Evolutionary conservation across 257 asterid genomes (phyloP), one percentile per base, ranked within the genome.

Genomic region (Gentiana straminea): DNA sequence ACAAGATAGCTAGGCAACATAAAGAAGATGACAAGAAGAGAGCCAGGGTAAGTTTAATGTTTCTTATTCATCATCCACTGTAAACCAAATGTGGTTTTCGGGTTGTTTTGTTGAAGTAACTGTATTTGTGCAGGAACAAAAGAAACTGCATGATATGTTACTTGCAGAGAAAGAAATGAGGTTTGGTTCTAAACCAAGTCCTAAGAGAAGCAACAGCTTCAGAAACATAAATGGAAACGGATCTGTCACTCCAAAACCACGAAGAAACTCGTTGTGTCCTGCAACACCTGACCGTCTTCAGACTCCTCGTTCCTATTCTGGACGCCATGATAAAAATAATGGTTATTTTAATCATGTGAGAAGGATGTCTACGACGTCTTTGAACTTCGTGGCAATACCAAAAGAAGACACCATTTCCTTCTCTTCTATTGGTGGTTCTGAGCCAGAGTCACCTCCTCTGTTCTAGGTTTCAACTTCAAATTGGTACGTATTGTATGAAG

Each of bases 101-200:
- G 46, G 6, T 41, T 41, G 44, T 39, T 7, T 41, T 41, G 8
- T 10, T 41, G 46, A 4, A 41, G 2, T 41, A 4, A 51, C 58
- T 58, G n/a, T 46, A 35, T n/a, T 7, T 59, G 41, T 51, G 52
- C 68, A 91, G 98, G 98, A 84, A 62, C 87, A 87, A 59, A 91
- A 91, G 86, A 91, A 87, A 70, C 79, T 84, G 35, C 94, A 79
- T 44, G 96, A 87, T 68, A 65, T 91, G 78, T 77, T 91, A 33
- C 86, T 84, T 35, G 66, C 94, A 4, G 96, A 91, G 83, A 91
- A 84, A 73, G 98, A 91, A 75, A 68, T 86, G 44, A 78, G 72
- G 6, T 83, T 78, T 56, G 98, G 98, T 59, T 87, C 96, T 33
- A 91, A 84, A 73, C 98, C 96, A 39, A 86, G 88, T 63, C 98